Base-by-base conservation (phyloP, 208 protist species). In the Strigomonas culicis region DNA sequence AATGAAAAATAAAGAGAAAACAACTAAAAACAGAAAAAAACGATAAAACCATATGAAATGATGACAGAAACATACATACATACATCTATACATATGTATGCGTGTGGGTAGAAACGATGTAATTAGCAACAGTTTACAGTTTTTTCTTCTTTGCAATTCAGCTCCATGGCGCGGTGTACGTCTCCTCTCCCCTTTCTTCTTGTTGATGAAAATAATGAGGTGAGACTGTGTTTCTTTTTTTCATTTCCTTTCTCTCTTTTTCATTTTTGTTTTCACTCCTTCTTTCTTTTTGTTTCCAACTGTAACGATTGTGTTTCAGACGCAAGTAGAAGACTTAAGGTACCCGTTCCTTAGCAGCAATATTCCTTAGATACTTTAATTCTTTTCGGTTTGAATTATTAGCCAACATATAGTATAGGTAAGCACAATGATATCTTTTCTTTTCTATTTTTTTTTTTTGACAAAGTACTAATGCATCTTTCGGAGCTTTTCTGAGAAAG, bases 1-100 rank as follows among this genome's bases (percentile, higher is more conserved):
- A 66, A 21, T 51, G 56, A 58, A 36, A 46, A 43, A 11, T 36
- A 59, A 61, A 36, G 61, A 31, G 41, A 66, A 46, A 71, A 46
- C 44, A 49, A 60, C 44, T 47, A 34, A 50, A 65, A 15, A 24
- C 51, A 21, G 10, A 51, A 4, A 60, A 60, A 60, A 60, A 46
- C 28, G 22, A 10, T 27, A 24, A 60, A 36, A 41, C 13, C 13
- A 13, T 41, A 17, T 41, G 13, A 41, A 41, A 41, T 17, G 36
- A n/a, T n/a, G n/a, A n/a, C n/a, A n/a, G n/a, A n/a, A n/a, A n/a
- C n/a, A n/a, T n/a, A n/a, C n/a, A n/a, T n/a, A n/a, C n/a, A n/a
- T n/a, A n/a, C n/a, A n/a, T n/a, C n/a, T n/a, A n/a, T n/a, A n/a
- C n/a, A n/a, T n/a, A n/a, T n/a, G n/a, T n/a, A n/a, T n/a, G n/a